These are phyloP conservation scores for Trichomonas vaginalis DNA, from an alignment of 208 protist genomes.

Conservation along the genomic window DNA sequence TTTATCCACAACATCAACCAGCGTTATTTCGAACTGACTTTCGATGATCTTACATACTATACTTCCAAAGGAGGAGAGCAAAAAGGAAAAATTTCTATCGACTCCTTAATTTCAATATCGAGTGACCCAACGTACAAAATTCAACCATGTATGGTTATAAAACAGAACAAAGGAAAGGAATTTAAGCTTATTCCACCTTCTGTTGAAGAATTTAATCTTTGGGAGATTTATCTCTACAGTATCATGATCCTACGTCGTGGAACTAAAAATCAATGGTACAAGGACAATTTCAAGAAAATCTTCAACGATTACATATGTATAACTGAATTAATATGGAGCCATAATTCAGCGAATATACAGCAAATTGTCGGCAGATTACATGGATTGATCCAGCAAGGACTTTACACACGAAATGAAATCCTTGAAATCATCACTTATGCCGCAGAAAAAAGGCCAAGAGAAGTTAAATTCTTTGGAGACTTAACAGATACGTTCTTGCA, in stretches of 20 bases:
- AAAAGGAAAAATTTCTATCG: neutral
- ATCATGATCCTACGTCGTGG: neutral
- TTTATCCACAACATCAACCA: neutral
- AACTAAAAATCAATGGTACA: neutral
- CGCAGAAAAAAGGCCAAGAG: neutral
- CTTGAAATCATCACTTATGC: neutral
- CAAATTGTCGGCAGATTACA: neutral
- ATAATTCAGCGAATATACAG: neutral
- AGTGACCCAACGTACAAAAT: neutral
- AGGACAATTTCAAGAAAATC: neutral
- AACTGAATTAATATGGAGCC: neutral
- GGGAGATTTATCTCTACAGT: neutral
- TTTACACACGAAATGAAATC: neutral
- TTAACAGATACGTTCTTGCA: neutral
- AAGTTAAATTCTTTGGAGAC: neutral
- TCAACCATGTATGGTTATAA: neutral
- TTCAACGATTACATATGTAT: neutral
- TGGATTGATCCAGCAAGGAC: neutral
- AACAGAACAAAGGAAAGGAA: neutral
- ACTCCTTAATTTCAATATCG: neutral
- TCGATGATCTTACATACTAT: neutral
- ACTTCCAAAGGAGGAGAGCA: neutral
- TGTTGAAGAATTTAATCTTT: neutral
- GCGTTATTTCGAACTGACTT: neutral
- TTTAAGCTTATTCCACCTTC: neutral